phyloP scores from a whole-genome alignment of 352 stramenopile species.

The Phytophthora tubulina region DNA sequence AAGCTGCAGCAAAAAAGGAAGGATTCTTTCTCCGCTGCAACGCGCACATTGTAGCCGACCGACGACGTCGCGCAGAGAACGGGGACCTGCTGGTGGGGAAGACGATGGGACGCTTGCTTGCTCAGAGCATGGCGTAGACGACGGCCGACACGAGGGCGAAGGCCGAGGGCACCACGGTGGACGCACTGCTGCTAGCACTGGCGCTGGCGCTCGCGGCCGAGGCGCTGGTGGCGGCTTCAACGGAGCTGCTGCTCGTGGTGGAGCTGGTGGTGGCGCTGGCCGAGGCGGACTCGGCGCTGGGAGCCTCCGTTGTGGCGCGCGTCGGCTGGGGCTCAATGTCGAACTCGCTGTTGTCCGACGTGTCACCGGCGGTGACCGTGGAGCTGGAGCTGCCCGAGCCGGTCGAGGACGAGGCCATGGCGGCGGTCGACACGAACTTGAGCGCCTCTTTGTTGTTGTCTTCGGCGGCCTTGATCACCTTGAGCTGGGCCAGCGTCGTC shows the following conservation, averaged over 20 bases:
- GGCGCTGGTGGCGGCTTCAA: conserved; percentile 17
- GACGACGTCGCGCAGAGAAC: conserved; percentile 9
- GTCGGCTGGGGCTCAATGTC: conserved; percentile 49
- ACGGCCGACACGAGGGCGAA: conserved; percentile 39
- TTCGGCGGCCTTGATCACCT: conserved; percentile 35
- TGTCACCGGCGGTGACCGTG: conserved; percentile 23
- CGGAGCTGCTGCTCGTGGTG: conserved; percentile 27
- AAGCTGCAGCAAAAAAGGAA: not conserved
- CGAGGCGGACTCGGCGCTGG: conserved; percentile 15
- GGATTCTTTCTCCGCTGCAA: conserved; percentile 5
- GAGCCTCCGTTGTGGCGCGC: conserved; percentile 30
- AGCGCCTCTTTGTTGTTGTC: conserved; percentile 28
- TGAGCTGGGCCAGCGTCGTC: conserved; percentile 30
- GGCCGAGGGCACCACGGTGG: conserved; percentile 33
- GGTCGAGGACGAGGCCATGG: conserved; percentile 36
- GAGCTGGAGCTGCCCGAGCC: conserved; percentile 29
- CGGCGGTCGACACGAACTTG: conserved; percentile 30
- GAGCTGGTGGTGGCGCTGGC: conserved; percentile 21
- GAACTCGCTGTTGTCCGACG: conserved; percentile 42
- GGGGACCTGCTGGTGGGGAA: conserved; percentile 3
- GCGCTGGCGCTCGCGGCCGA: conserved; percentile 27
- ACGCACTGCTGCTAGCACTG: conserved; percentile 39
- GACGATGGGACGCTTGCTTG: conserved; percentile 33
- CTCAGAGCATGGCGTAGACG: conserved; percentile 53
- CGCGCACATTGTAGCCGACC: conserved; percentile 10